phyloP scores from a whole-genome alignment of 2,329 filamentous ascomycete species.

The Scytalidium lignicola region DNA sequence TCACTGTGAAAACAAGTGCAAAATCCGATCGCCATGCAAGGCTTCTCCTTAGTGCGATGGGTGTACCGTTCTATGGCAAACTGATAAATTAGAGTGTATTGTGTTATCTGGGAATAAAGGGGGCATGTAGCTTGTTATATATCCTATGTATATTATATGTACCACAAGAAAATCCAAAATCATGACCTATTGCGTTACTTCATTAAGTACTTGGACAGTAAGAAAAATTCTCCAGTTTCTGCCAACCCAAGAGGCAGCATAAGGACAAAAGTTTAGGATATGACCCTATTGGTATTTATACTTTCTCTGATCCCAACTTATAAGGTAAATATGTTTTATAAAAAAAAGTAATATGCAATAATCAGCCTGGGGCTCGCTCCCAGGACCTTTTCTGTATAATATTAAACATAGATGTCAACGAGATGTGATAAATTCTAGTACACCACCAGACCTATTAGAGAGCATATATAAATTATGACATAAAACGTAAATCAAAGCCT shows the following conservation, averaged over 20 bases:
- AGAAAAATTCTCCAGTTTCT: too few relatives aligned
- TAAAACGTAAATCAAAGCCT: neutral
- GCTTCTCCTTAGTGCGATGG: slow-evolving; percentile 23
- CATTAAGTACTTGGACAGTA: too few relatives aligned
- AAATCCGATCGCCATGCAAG: slow-evolving; percentile 24
- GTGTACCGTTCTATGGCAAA: slow-evolving; percentile 24
- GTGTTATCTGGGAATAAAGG: neutral
- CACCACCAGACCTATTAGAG: slow-evolving; percentile 1
- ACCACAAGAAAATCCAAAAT: neutral
- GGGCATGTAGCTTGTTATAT: slow-evolving; percentile 1
- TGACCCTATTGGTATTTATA: too few relatives aligned
- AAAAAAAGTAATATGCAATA: neutral
- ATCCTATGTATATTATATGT: slow-evolving; percentile 6
- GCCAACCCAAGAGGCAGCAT: too few relatives aligned
- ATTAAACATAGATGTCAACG: slow-evolving; percentile 2
- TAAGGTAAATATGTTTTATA: too few relatives aligned
- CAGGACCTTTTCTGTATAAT: slow-evolving; percentile 3
- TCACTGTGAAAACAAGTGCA: slow-evolving; percentile 27
- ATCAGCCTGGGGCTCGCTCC: slow-evolving; percentile 3
- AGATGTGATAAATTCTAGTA: slow-evolving; percentile 4
- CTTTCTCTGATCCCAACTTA: too few relatives aligned
- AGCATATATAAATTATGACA: neutral
- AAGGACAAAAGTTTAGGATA: too few relatives aligned
- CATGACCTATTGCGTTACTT: neutral
- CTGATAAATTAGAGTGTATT: slow-evolving; percentile 19